These are phyloP conservation scores for Cucurbita pepo DNA, from an alignment of 306 rosid genomes.

Conservation along the genomic window DNA sequence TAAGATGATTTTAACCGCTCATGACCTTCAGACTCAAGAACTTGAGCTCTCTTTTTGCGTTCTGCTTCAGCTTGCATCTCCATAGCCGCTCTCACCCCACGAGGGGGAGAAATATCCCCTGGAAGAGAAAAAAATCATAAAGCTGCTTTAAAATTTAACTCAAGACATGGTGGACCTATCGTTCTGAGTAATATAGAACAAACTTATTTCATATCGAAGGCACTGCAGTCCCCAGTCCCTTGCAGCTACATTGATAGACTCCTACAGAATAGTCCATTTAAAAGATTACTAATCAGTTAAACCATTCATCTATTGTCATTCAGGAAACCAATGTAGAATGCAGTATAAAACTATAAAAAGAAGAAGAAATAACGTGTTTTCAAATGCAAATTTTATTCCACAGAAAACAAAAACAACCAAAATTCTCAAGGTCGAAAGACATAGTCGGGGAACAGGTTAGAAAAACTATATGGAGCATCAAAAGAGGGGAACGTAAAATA, in stretches of 20 bases:
- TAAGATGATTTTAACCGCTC: neutral
- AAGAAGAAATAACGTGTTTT: neutral
- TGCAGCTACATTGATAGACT: constrained; percentile 73
- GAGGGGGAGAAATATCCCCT: constrained; percentile 99
- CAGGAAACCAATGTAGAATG: neutral
- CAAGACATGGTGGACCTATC: neutral
- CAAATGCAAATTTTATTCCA: neutral
- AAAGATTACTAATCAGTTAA: neutral
- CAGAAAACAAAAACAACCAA: neutral
- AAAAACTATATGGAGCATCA: neutral
- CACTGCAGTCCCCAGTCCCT: constrained; percentile 86
- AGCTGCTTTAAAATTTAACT: neutral
- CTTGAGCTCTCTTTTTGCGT: constrained; percentile 89
- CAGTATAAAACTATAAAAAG: neutral
- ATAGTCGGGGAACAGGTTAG: neutral
- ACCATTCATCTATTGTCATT: neutral
- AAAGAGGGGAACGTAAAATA: constrained; percentile 1
- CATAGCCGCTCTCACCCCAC: constrained; percentile 91
- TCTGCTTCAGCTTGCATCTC: constrained; percentile 99
- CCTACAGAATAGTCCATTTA: constrained; percentile 38
- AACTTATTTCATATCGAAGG: constrained; percentile 92
- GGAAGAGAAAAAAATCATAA: constrained; percentile 7
- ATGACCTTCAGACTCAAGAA: constrained; percentile 90
- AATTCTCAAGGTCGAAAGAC: neutral
- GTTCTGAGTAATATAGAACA: constrained; percentile 6